Evolutionary conservation across 2,329 filamentous ascomycete genomes (phyloP), one percentile per base, ranked within the genome.

Genomic region (Colletotrichum trifolii): DNA sequence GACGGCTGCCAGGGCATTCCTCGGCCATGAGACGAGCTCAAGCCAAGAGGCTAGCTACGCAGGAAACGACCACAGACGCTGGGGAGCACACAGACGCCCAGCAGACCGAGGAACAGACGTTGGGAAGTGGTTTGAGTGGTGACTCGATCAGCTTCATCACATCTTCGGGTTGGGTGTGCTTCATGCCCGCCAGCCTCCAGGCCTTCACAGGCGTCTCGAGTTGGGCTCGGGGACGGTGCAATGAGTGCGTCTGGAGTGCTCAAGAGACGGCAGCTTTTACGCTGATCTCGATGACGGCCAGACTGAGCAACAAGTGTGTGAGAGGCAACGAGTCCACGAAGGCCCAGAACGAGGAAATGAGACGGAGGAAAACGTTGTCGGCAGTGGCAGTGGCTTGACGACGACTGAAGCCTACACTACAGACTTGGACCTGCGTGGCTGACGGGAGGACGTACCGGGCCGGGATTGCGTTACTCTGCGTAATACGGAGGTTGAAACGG

Each of bases 221-320:
- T 66, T 11, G 47, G 33, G 6, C 33, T n/a, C 25, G 25, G 35
- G 40, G 58, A 42, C 42, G 47, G 35, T 45, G 42, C 39, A 13
- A 35, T 47, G 39, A 34, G 13, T 53, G 47, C 47, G 38, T 45
- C 40, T 25, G 25, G 25, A 25, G 25, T 25, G 25, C 25, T 46
- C 38, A 53, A 53, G 39, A 33, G 34, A 53, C 12, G 34, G 39
- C 40, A 34, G 8, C 17, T 54, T 46, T 49, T 25, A 36, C 10
- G 58, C 53, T 62, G 58, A 65, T 56, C 50, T 62, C 57, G 57
- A 65, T 65, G 62, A 46, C 10, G 38, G 43, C 57, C 57, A 10
- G 45, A 55, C 15, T 35, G 8, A 58, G 57, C 52, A 65, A 62
- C 52, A 59, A 59, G 53, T 38, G 17, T 42, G 52, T 58, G 49